Evolutionary conservation across 495 filamentous ascomycete species (phyloP).

Genomic region (Aspergillus asperescens): DNA sequence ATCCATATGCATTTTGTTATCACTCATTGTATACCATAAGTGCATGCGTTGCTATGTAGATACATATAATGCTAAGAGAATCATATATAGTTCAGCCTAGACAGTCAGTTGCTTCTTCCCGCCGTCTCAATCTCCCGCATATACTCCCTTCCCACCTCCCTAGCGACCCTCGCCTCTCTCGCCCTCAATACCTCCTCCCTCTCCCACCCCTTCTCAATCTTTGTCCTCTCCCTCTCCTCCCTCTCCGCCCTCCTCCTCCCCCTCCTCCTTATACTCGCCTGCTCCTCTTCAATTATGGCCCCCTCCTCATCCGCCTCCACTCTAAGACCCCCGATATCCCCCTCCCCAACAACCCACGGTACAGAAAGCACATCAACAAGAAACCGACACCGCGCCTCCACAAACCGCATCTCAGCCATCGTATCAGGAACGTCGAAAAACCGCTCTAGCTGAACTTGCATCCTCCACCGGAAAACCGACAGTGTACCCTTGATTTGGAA

Average conservation of each 20-base stretch:
- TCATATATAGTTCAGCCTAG: background rate
- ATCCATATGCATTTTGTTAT: constrained; percentile 9
- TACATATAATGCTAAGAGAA: background rate
- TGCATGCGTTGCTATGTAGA: background rate
- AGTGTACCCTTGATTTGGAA: constrained; percentile 76
- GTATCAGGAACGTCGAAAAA: constrained; percentile 54
- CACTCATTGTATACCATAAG: background rate
- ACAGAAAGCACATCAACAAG: constrained; percentile 55
- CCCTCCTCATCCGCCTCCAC: constrained; percentile 44
- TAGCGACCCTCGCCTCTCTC: constrained; percentile 29
- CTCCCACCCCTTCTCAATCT: constrained; percentile 36
- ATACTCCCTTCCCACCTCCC: constrained; percentile 30
- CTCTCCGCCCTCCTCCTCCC: constrained; percentile 31
- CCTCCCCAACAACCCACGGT: constrained; percentile 55
- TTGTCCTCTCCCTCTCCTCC: constrained; percentile 32
- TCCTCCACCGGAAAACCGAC: constrained; percentile 52
- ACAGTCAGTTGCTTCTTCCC: background rate
- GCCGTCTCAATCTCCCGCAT: constrained; percentile 26
- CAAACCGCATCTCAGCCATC: constrained; percentile 73
- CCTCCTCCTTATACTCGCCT: constrained; percentile 34
- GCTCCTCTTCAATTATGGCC: constrained; percentile 35
- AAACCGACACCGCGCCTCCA: constrained; percentile 62
- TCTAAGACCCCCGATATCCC: constrained; percentile 50
- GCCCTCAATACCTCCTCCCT: constrained; percentile 36
- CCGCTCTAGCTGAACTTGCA: constrained; percentile 67